Conservation (phyloP, 208 protist genomes). For the Acanthamoeba pearcei region DNA sequence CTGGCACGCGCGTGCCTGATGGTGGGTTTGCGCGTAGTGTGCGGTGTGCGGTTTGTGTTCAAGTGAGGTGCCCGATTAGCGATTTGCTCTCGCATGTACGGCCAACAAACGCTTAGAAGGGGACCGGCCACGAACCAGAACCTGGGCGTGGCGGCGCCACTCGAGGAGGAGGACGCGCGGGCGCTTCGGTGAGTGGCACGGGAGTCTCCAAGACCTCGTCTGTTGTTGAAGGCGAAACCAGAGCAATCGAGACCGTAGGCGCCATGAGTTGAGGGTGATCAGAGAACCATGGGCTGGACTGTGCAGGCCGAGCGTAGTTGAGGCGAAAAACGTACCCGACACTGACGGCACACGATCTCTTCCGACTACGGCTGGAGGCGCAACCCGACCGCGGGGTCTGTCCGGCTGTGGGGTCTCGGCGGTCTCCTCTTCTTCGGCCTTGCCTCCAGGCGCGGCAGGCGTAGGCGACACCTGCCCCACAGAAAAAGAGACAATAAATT, state of each 20-base stretch:
- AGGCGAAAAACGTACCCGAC: too few relatives aligned
- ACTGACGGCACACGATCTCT: background rate
- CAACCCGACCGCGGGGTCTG: background rate
- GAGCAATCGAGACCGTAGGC: too few relatives aligned
- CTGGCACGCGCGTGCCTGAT: conserved; percentile 18
- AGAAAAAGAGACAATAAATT: background rate
- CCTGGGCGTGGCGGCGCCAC: conserved; percentile 23
- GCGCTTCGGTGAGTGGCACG: background rate
- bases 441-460: background rate
- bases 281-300: too few relatives aligned
- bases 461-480: background rate
- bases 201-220: background rate
- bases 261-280: too few relatives aligned
- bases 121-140: background rate
- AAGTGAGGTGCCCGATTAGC: too few relatives aligned
- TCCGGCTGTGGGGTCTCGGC: background rate
- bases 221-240: background rate
- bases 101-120: background rate
- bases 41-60: too few relatives aligned
- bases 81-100: too few relatives aligned
- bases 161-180: background rate
- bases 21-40: background rate
- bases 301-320: too few relatives aligned
- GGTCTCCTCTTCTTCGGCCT: background rate
- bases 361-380: background rate